Percentiles rank a stretch among this genome's conserved stretches.
Evolutionary conservation across 768 basidiomycete species (phyloP).

Genomic region (Strobilomyces confusus): DNA sequence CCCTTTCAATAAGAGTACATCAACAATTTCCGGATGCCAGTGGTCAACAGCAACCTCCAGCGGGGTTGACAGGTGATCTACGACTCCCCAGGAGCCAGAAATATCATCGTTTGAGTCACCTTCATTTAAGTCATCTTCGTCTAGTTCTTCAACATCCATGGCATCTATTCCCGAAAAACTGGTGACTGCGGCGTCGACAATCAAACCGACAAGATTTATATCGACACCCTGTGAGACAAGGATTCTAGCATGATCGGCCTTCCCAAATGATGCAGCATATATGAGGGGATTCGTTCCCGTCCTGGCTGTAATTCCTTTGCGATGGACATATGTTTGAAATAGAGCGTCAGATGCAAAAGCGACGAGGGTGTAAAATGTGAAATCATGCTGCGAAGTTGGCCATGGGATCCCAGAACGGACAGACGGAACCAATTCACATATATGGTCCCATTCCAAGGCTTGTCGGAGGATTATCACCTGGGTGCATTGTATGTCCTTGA

Average conservation of each 20-base stretch:
- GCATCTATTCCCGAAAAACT: too few relatives aligned
- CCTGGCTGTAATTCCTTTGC: too few relatives aligned
- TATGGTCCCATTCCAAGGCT: neutral
- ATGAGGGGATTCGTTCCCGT: conserved; percentile 9
- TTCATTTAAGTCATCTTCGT: too few relatives aligned
- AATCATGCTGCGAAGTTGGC: conserved; percentile 1
- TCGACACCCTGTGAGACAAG: neutral
- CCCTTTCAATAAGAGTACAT: conserved; percentile 2
- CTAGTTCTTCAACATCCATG: too few relatives aligned
- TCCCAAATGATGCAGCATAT: conserved; percentile 5
- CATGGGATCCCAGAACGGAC: neutral
- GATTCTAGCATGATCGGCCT: conserved; percentile 1
- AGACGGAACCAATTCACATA: too few relatives aligned
- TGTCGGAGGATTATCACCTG: too few relatives aligned
- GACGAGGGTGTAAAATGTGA: conserved; percentile 5
- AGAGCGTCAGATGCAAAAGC: conserved; percentile 1
- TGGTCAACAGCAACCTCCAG: neutral
- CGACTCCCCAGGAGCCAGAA: too few relatives aligned
- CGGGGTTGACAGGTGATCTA: too few relatives aligned
- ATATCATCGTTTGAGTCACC: too few relatives aligned
- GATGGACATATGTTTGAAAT: neutral
- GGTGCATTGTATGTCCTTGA: neutral
- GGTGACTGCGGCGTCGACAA: too few relatives aligned
- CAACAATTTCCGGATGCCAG: conserved; percentile 1
- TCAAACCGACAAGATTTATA: too few relatives aligned